Evolutionary conservation across 1,284 basidiomycete genomes (phyloP), one percentile per base, ranked within the genome.

Genomic region (Cutaneotrichosporon cutaneum): DNA sequence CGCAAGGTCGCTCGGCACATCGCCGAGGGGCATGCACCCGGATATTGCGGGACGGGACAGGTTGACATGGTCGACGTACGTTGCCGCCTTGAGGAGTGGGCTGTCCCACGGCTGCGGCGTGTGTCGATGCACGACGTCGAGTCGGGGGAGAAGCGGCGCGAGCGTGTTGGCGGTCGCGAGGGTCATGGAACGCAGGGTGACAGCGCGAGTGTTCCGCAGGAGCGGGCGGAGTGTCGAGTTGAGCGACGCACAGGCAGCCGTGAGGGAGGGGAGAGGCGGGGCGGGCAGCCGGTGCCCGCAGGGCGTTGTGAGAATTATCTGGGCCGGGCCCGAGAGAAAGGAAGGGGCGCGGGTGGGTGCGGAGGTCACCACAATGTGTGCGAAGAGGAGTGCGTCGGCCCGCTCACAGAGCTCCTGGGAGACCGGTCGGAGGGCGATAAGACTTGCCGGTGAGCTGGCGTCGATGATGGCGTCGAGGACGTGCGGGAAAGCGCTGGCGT

Each of bases 381-480:
- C 21, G 27, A 44, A 55, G 26, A 55, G 54, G 26, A 27, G 22
- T 4, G 24, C 18, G 42, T 55, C 42, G 26, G 45, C 24, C 11
- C 27, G 54, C 14, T 24, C 42, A 5, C 33, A 32, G 30, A 42
- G 22, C 1, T 13, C 18, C 9, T 39, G 39, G 6, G 26, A 55
- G 14, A 35, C 42, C 39, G 26, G 11, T 0, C 54, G 54, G 18
- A 55, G 54, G 3, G 54, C 13, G 24, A 44, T 27, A n/a, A 45
- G 26, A 18, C 22, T 45, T 8, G 6, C 35, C 9, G 36, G 27
- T 3, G 24, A 16, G 18, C 26, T 16, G 26, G 13, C n/a, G 26
- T 35, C 36, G n/a, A 55, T 18, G 39, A 55, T 44, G 2, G 26
- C 39, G 54, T 55, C 54, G 10, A 55, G 26, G 39, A 55, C n/a